phyloP scores from a whole-genome alignment of 140 eudicot species.

The Cichorium intybus region DNA sequence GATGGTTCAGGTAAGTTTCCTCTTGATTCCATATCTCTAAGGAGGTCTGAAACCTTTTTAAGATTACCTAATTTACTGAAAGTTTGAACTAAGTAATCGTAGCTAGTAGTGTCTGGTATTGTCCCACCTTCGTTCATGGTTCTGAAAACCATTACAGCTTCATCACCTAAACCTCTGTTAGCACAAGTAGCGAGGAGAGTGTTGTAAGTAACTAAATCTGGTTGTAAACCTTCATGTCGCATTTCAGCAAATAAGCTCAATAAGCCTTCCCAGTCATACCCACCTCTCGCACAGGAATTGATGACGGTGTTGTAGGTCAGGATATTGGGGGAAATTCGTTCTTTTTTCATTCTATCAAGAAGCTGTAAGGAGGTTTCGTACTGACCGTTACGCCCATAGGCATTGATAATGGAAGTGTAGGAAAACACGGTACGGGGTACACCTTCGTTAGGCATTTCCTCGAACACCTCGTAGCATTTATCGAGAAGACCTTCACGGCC shows the following conservation, averaged over 20 bases:
- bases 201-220: constrained; percentile 91
- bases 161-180: constrained; percentile 73
- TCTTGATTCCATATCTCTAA: constrained; percentile 71
- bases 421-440: constrained; percentile 72
- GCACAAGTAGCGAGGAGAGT: constrained; percentile 89
- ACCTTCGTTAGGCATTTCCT: constrained; percentile 72
- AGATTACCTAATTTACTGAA: constrained; percentile 70
- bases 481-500: constrained; percentile 91
- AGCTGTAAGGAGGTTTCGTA: constrained; percentile 63
- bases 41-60: constrained; percentile 73
- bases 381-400: constrained; percentile 88
- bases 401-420: constrained; percentile 76
- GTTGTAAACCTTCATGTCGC: constrained; percentile 94
- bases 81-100: constrained; percentile 76
- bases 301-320: constrained; percentile 89
- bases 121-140: constrained; percentile 93
- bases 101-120: constrained; percentile 80
- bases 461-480: constrained; percentile 77
- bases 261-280: constrained; percentile 90
- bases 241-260: constrained; percentile 88
- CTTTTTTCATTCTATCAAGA: constrained; percentile 73
- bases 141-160: constrained; percentile 93
- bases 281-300: constrained; percentile 85
- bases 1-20: constrained; percentile 84
- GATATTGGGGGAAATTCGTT: constrained; percentile 58